Evolutionary conservation across 192 early-diverging fungal species (phyloP).

Genomic region (Jimgerdemannia flammicorona): DNA sequence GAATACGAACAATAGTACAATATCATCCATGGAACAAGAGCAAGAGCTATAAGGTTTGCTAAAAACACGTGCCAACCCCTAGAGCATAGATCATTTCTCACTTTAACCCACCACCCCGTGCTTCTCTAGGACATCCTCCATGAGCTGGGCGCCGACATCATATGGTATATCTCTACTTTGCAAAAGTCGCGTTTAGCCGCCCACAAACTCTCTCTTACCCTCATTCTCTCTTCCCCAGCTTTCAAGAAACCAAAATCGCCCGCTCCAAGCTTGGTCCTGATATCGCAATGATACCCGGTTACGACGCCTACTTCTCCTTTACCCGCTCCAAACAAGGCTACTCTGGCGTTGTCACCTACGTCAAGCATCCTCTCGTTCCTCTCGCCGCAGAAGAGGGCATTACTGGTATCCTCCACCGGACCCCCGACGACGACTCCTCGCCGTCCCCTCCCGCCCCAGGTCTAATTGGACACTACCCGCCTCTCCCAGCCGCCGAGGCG

Average conservation of each 20-base stretch:
- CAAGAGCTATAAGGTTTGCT: constrained; percentile 39
- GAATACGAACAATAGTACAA: constrained; percentile 41
- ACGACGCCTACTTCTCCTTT: constrained; percentile 71
- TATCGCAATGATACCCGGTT: constrained; percentile 60
- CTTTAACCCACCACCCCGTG: not conserved
- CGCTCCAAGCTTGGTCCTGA: constrained; percentile 51
- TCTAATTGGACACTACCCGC: constrained; percentile 4
- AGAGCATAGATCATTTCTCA: not conserved
- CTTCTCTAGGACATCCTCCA: constrained; percentile 13
- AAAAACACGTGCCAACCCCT: not conserved
- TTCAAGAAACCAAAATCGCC: constrained; percentile 77
- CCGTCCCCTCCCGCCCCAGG: constrained; percentile 1
- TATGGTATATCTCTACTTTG: constrained; percentile 3
- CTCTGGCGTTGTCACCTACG: constrained; percentile 68
- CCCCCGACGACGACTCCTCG: not conserved
- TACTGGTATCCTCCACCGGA: constrained; percentile 32
- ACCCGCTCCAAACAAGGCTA: constrained; percentile 57
- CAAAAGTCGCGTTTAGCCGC: not conserved
- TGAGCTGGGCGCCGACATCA: constrained; percentile 13
- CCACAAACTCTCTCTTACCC: not conserved
- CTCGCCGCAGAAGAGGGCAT: constrained; percentile 68
- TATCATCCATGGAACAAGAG: constrained; percentile 50
- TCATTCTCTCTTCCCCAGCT: constrained; percentile 37
- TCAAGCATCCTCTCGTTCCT: constrained; percentile 45
- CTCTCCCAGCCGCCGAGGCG: constrained; percentile 7